Evolutionary conservation across 2,329 filamentous ascomycete species (phyloP), one percentile per base, ranked within the genome.

Genomic region (Ascocoryne sarcoides): DNA sequence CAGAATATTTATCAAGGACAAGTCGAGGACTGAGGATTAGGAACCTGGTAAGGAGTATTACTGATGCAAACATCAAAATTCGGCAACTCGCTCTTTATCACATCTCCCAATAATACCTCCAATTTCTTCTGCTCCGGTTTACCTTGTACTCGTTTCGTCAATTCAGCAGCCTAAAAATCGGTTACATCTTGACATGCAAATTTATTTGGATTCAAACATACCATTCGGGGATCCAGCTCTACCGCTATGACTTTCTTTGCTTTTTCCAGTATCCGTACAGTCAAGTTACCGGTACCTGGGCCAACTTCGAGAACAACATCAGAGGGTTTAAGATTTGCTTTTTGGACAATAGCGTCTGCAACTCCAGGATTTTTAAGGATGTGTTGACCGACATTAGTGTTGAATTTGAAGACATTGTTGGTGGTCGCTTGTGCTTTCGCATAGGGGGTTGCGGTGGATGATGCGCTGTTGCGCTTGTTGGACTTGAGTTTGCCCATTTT

Each of bases 331-430:
- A 98, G 72, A 54, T 82, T 78, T 12, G 88, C 85, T 67, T 96
- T 96, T 52, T 83, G 72, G 21, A 90, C 84, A 52, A 92, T 90
- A 37, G 79, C 79, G 58, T 84, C 79, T 4, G 84, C 83, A 36
- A 93, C 83, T 56, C 84, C 84, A 1, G 85, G 85, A 62, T 94
- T 94, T 63, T 95, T 95, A 50, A 96, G 73, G 47, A 98, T 92
- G 37, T 96, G 52, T 60, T 84, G 79, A 54, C 90, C 55, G n/a
- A 53, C 48, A 32, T 54, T 52, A n/a, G 51, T 57, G 37, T 56
- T 95, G 78, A 95, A 94, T 62, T 93, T 94, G 76, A 96, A 96
- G 64, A 95, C 86, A 55, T 85, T 89, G 67, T 94, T 88, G 43
- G 58, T 58, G 8, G 52, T 38, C 9, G 50, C 44, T 45, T 54